Evolutionary conservation across 768 basidiomycete genomes (phyloP).

Genomic region (Lactarius trivialis): DNA sequence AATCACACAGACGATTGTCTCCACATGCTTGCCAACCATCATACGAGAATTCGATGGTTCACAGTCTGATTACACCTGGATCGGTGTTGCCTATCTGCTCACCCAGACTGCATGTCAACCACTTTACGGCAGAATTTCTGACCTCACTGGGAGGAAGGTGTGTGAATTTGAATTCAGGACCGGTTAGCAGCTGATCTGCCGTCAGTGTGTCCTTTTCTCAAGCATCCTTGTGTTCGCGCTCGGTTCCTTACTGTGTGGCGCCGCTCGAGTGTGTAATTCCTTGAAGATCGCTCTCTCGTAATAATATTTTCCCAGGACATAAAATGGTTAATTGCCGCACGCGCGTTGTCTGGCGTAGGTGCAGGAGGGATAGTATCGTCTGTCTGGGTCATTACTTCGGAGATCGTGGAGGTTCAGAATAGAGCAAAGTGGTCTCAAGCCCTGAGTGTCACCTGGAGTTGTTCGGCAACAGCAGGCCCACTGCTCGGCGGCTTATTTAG

Average conservation of each 20-base stretch:
- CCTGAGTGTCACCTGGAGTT: constrained; percentile 79
- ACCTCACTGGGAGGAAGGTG: constrained; percentile 76
- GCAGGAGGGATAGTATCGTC: constrained; percentile 81
- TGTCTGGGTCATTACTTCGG: constrained; percentile 83
- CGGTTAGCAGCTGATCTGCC: constrained; percentile 9
- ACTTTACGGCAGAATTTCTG: constrained; percentile 72
- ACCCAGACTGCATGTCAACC: constrained; percentile 85
- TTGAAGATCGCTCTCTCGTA: constrained; percentile 14
- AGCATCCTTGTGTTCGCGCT: constrained; percentile 71
- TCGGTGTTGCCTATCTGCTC: constrained; percentile 77
- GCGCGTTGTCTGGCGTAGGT: constrained; percentile 68
- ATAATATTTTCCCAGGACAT: constrained; percentile 36
- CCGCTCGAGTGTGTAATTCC: constrained; percentile 48
- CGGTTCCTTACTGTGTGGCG: constrained; percentile 76
- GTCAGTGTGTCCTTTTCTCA: constrained; percentile 58
- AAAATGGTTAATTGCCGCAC: constrained; percentile 59
- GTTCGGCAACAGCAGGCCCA: constrained; percentile 79
- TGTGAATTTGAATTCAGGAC: constrained; percentile 20
- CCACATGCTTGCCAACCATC: constrained; percentile 79
- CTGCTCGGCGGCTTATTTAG: constrained; percentile 80
- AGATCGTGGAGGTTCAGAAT: constrained; percentile 64
- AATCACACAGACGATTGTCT: constrained; percentile 56
- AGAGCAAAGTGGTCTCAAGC: constrained; percentile 84
- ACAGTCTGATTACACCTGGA: constrained; percentile 76
- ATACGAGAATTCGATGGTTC: constrained; percentile 60